These are phyloP conservation scores for Exserohilum rostratum DNA, from an alignment of 2,329 filamentous ascomycete species.

Conservation along the genomic window DNA sequence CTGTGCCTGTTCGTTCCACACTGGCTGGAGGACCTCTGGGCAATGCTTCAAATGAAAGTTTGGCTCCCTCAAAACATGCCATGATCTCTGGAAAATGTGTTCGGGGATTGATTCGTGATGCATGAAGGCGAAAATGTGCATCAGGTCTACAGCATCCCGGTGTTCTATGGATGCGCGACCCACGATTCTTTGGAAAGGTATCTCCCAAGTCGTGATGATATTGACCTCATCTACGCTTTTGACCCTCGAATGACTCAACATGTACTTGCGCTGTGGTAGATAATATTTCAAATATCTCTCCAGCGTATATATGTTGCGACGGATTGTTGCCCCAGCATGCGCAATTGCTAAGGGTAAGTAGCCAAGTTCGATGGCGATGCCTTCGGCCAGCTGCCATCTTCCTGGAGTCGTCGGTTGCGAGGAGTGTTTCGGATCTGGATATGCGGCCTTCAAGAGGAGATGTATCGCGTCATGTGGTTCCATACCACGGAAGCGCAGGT, in stretches of 20 bases:
- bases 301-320: constrained; percentile 28
- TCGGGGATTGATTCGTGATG: constrained; percentile 37
- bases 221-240: background rate
- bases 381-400: background rate
- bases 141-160: constrained; percentile 41
- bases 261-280: constrained; percentile 19
- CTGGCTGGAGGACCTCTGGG: background rate
- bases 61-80: constrained; percentile 1
- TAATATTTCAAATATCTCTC: constrained; percentile 31
- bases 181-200: constrained; percentile 25
- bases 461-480: constrained; percentile 28
- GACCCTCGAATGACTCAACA: constrained; percentile 17
- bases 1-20: background rate
- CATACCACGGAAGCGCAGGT: constrained; percentile 27
- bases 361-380: constrained; percentile 30
- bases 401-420: background rate
- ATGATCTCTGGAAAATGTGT: constrained; percentile 22
- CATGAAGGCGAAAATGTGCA: constrained; percentile 44
- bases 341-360: constrained; percentile 36
- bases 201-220: background rate
- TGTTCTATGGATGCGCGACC: constrained; percentile 14
- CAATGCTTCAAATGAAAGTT: background rate
- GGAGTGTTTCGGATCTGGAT: constrained; percentile 15
- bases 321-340: constrained; percentile 35
- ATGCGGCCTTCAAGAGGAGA: constrained; percentile 33